Evolutionary conservation across 2,329 filamentous ascomycete species (phyloP).

Genomic region (Uncinocarpus reesii): DNA sequence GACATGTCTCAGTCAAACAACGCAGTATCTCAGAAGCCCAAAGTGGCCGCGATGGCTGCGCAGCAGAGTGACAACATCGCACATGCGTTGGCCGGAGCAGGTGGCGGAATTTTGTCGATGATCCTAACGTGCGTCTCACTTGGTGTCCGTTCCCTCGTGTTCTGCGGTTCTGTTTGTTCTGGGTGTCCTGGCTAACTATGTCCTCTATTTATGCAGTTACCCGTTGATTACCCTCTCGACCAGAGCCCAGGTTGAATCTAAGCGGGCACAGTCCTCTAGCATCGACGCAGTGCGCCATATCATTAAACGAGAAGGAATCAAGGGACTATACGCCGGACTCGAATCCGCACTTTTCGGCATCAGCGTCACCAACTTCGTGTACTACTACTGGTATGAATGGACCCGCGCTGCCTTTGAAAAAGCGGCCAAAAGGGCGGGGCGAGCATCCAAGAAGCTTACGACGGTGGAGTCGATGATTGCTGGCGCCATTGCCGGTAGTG

Average conservation of each 20-base stretch:
- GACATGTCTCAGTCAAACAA: constrained; percentile 34
- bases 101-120: constrained; percentile 92
- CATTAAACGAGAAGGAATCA: constrained; percentile 78
- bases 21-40: constrained; percentile 29
- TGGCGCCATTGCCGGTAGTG: constrained; percentile 83
- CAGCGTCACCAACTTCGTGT: constrained; percentile 97
- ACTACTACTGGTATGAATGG: constrained; percentile 99
- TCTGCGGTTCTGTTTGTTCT: constrained; percentile 2
- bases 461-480: constrained; percentile 92
- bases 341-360: constrained; percentile 95
- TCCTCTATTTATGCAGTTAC: constrained; percentile 49
- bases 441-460: constrained; percentile 69
- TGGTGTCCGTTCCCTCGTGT: background rate
- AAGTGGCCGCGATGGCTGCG: constrained; percentile 49
- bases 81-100: constrained; percentile 84
- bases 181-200: constrained; percentile 1
- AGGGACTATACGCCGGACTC: constrained; percentile 82
- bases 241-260: constrained; percentile 93
- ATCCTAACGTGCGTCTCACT: constrained; percentile 59
- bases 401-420: constrained; percentile 72
- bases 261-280: constrained; percentile 76
- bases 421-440: constrained; percentile 61
- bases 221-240: constrained; percentile 96
- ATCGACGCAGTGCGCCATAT: constrained; percentile 75
- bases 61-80: constrained; percentile 95